Base-by-base conservation (phyloP, 2,329 filamentous ascomycete species). In the Clarireedia hainanense region DNA sequence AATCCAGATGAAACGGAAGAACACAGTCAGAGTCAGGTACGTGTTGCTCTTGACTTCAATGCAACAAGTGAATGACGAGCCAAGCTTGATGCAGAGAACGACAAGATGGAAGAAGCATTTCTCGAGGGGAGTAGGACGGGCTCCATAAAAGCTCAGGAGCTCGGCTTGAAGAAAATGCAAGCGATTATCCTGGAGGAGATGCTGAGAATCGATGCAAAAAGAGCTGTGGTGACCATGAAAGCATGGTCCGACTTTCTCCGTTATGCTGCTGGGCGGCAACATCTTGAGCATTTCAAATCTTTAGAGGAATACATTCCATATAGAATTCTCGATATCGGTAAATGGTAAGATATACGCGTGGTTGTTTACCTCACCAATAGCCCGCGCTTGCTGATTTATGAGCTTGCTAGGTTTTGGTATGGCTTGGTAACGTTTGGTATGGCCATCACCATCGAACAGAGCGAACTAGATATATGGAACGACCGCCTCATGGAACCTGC, bases 271-370 rank as follows among this genome's bases (percentile, higher is more conserved):
- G 43, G 50, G 37, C 59, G 61, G 7, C 50, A 60, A 37, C 34
- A 54, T 10, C 23, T 37, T 1, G 54, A 42, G 17, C 47, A 43
- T 7, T 69, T 68, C 52, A 55, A 55, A 10, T 62, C 62, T 2
- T 55, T 67, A 0, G 62, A 65, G 20, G 62, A 68, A 54, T 69
- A 68, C 34, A 49, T 69, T 7, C 63, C 65, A 3, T 64, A 66
- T 12, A 59, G 67, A 40, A 62, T 61, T 24, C 58, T 64, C 3
- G 67, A 69, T 48, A 61, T 59, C 2, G 67, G 67, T 9, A 47
- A 64, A 39, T 50, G 66, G 65, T 66, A 56, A 70, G 70, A 23
- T 4, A 27, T 6, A 40, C 27, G 7, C 10, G 2, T 30, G 6
- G 1, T 30, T 30, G 2, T 30, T 30, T 30, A 2, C 20, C 20